Base-by-base conservation (phyloP, 768 basidiomycete genomes). In the Lentinula edodes region DNA sequence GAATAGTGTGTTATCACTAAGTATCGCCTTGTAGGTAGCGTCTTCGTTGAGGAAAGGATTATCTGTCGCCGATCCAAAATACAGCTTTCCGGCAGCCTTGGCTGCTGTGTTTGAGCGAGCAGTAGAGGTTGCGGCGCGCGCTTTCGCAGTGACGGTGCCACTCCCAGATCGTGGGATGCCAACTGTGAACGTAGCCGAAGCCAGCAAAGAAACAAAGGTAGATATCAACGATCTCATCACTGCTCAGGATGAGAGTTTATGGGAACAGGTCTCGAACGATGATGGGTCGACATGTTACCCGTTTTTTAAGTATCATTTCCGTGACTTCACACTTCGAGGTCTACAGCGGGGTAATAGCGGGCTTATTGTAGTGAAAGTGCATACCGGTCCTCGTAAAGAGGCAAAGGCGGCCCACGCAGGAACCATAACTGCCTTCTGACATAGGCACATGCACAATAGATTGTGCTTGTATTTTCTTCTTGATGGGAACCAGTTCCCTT, bases 61-160 rank as follows among this genome's bases (percentile, higher is more conserved):
- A 66, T 76, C 76, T 5, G 77, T 78, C 34, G 78, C 77, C 5
- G 74, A 70, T 18, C 79, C 77, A 54, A 78, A 78, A 70, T 79
- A 80, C n/a, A 72, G 65, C 67, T 76, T 78, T 8, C 75, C 73
- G 5, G 73, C 68, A 10, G 68, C 69, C 64, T 68, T 71, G 10
- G 77, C 74, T 2, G 68, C 70, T 5, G 56, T 61, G 67, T 77
- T 69, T 13, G 78, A 64, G 58, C 35, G 54, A 18, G 62, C 54
- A 41, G 50, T 55, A 28, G 60, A 52, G 1, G 60, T 55, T 39
- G 60, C 50, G 18, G 38, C 53, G 16, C 32, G 41, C 28, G 61
- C 61, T 18, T 64, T 36, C 41, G 63, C 63, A 20, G 62, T 52
- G 23, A n/a, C 38, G n/a, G 48, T 59, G 8, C 43, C 5, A 16